Conservation (phyloP, 2,329 filamentous ascomycete genomes). For the Penicillium sp. region DNA sequence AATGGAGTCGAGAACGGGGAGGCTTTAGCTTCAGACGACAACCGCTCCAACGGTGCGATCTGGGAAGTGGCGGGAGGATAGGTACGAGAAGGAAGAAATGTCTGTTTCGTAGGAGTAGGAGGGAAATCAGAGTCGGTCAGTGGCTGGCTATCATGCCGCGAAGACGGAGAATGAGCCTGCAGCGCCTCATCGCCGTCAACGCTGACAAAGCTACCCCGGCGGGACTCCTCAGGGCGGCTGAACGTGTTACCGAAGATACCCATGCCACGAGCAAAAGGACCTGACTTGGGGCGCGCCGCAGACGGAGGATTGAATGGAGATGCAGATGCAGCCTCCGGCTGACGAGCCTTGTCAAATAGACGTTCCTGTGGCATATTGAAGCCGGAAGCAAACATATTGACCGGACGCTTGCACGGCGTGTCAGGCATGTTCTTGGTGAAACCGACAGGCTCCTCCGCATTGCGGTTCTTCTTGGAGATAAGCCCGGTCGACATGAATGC, state of each 20-base stretch:
- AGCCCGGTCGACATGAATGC: slow-evolving; percentile 94
- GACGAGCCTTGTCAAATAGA: slow-evolving; percentile 59
- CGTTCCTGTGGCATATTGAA: slow-evolving; percentile 56
- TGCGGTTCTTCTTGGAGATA: slow-evolving; percentile 89
- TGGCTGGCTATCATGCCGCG: slow-evolving; percentile 54
- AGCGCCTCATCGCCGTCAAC: slow-evolving; percentile 73
- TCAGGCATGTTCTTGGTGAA: slow-evolving; percentile 75
- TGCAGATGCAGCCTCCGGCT: slow-evolving; percentile 74
- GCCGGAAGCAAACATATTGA: slow-evolving; percentile 65
- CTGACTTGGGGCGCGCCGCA: slow-evolving; percentile 59
- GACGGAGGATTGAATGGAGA: slow-evolving; percentile 70
- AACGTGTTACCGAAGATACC: slow-evolving; percentile 61
- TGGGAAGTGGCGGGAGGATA: slow-evolving; percentile 35
- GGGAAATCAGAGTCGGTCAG: slow-evolving; percentile 70
- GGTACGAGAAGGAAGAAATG: slow-evolving; percentile 38
- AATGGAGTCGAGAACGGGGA: slow-evolving; percentile 54
- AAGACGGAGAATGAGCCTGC: slow-evolving; percentile 56
- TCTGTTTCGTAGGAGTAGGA: slow-evolving; percentile 84
- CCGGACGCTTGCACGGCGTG: slow-evolving; percentile 89
- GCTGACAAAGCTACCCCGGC: slow-evolving; percentile 72
- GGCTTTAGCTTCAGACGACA: slow-evolving; percentile 33
- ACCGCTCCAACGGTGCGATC: slow-evolving; percentile 34
- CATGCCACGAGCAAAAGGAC: slow-evolving; percentile 64
- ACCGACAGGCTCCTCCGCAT: slow-evolving; percentile 63
- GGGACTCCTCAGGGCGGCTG: slow-evolving; percentile 49